A percentile compares a stretch with the other conserved stretches of the same genome.
Conservation (phyloP, 1,139 yeast species). For the Candida dubliniensis region DNA sequence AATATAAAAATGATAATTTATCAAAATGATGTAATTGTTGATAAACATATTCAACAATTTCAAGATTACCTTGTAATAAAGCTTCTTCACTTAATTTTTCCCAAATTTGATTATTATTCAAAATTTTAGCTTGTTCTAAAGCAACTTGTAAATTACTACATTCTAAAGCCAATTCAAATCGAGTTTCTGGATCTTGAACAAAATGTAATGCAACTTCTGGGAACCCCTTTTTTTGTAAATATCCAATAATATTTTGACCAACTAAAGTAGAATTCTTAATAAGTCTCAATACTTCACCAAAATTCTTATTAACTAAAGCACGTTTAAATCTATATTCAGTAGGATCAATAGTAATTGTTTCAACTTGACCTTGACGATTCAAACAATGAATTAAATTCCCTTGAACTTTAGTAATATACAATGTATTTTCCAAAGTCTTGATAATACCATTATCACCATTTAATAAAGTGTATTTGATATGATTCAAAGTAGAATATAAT, state of each 20-base stretch:
- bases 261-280: conserved; percentile 88
- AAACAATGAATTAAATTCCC: conserved; percentile 77
- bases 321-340: conserved; percentile 96
- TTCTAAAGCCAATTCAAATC: conserved; percentile 93
- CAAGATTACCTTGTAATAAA: conserved; percentile 81
- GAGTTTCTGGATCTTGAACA: conserved; percentile 93
- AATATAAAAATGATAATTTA: conserved; percentile 83
- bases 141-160: conserved; percentile 89
- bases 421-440: conserved; percentile 87
- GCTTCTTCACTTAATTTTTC: conserved; percentile 85
- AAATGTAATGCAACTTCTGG: conserved; percentile 95
- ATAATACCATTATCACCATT: conserved; percentile 96
- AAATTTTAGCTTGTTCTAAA: conserved; percentile 79
- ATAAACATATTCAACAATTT: conserved; percentile 81
- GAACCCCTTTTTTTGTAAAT: conserved; percentile 91
- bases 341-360: conserved; percentile 80
- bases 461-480: conserved; percentile 86
- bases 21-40: conserved; percentile 88
- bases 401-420: conserved; percentile 73
- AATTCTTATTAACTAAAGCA: conserved; percentile 86
- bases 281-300: conserved; percentile 86
- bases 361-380: conserved; percentile 83
- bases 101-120: conserved; percentile 71
- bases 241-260: conserved; percentile 95
- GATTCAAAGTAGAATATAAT: conserved; percentile 91